Conservation (phyloP, 139 green algal genomes). For the Chlorella sp. region DNA sequence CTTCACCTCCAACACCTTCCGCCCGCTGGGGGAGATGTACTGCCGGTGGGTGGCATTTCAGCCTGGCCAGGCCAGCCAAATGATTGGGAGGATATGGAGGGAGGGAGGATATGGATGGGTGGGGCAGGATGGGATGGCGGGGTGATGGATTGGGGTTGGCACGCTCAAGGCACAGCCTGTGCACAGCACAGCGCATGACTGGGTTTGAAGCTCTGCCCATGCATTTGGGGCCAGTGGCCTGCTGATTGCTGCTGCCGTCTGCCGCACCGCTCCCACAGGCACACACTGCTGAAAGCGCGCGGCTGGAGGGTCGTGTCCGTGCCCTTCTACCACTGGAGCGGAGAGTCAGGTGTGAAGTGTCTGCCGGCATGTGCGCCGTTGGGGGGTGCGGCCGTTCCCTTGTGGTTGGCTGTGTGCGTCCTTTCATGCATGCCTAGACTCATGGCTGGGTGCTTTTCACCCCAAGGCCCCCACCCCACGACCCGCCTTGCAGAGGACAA, state of each 20-base stretch:
- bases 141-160: too few species aligned
- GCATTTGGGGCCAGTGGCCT: too few species aligned
- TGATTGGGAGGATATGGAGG: too few species aligned
- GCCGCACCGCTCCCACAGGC: background rate
- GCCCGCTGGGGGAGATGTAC: slow-evolving; percentile 46
- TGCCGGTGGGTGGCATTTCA: background rate
- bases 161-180: too few species aligned
- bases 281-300: slow-evolving; percentile 45
- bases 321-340: slow-evolving; percentile 61
- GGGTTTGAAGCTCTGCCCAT: too few species aligned
- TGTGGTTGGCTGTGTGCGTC: background rate
- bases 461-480: background rate
- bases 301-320: slow-evolving; percentile 58
- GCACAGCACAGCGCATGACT: too few species aligned
- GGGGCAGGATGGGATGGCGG: too few species aligned
- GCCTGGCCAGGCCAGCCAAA: too few species aligned
- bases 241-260: background rate
- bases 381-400: too few species aligned
- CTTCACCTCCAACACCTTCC: slow-evolving; percentile 61
- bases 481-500: background rate
- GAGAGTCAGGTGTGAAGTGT: background rate
- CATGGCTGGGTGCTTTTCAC: too few species aligned
- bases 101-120: too few species aligned
- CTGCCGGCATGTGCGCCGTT: background rate
- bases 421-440: too few species aligned